A percentile compares a stretch with the other conserved stretches of the same genome.
Evolutionary conservation across 2,329 filamentous ascomycete genomes (phyloP).

Genomic region (Penicillium sp.): DNA sequence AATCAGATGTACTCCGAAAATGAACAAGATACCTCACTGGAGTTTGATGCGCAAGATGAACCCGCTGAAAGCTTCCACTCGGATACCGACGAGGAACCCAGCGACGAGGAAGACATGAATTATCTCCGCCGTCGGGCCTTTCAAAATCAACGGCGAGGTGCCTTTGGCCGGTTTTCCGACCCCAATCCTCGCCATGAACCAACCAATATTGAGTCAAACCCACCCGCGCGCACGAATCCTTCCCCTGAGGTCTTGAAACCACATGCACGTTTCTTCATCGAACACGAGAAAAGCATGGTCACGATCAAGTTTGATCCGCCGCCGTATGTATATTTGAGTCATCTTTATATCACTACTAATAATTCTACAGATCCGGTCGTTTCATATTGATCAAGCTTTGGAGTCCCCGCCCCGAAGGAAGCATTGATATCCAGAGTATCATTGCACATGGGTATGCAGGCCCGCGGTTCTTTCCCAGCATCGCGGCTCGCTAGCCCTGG

Average conservation of each 20-base stretch:
- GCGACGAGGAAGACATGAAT: conserved; percentile 27
- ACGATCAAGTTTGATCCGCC: conserved; percentile 71
- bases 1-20: conserved; percentile 36
- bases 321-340: conserved; percentile 33
- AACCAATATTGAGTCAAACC: conserved; percentile 31
- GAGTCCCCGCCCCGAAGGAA: conserved; percentile 72
- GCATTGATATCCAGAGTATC: conserved; percentile 89
- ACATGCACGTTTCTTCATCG: conserved; percentile 81
- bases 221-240: conserved; percentile 8
- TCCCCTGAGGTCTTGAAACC: conserved; percentile 62
- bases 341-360: conserved; percentile 1
- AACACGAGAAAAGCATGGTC: conserved; percentile 78
- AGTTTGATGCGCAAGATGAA: conserved; percentile 34
- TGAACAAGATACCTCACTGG: conserved; percentile 26
- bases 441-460: conserved; percentile 82
- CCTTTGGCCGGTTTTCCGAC: conserved; percentile 7
- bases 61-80: conserved; percentile 25
- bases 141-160: conserved; percentile 25
- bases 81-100: conserved; percentile 35
- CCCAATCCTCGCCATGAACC: conserved; percentile 27
- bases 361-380: conserved; percentile 63
- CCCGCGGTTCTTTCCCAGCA: conserved; percentile 75
- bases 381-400: conserved; percentile 90
- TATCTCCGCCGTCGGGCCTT: conserved; percentile 29
- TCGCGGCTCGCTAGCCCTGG: background rate